phyloP scores from a whole-genome alignment of 2,329 filamentous ascomycete species.

The Paradendryphiella salina region DNA sequence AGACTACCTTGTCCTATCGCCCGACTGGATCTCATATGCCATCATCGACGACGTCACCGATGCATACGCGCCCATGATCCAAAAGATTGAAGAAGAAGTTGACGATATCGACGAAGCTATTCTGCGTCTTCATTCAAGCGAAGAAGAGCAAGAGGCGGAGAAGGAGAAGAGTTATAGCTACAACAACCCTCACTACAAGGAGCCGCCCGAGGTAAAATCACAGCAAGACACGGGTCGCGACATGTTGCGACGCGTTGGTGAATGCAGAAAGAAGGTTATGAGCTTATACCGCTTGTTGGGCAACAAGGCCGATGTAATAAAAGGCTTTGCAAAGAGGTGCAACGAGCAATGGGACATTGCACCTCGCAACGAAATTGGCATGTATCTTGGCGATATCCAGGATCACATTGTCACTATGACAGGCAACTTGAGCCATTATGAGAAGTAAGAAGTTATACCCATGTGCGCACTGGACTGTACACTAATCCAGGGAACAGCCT shows the following conservation, averaged over 20 bases:
- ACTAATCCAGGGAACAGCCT: slow-evolving; percentile 60
- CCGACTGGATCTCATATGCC: slow-evolving; percentile 98
- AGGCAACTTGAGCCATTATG: slow-evolving; percentile 90
- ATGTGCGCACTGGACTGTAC: neutral
- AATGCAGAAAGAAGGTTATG: slow-evolving; percentile 98
- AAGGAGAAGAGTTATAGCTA: slow-evolving; percentile 29
- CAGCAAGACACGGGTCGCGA: slow-evolving; percentile 61
- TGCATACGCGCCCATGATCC: slow-evolving; percentile 89
- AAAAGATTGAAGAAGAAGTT: slow-evolving; percentile 91
- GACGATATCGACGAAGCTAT: slow-evolving; percentile 89
- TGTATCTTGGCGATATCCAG: slow-evolving; percentile 97
- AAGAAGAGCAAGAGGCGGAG: slow-evolving; percentile 37
- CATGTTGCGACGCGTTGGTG: slow-evolving; percentile 90
- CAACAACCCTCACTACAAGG: slow-evolving; percentile 43
- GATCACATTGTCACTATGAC: slow-evolving; percentile 99
- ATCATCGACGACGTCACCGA: slow-evolving; percentile 99
- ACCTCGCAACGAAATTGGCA: slow-evolving; percentile 90
- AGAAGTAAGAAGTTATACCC: slow-evolving; percentile 70
- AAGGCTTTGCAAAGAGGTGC: slow-evolving; percentile 96
- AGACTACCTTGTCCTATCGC: slow-evolving; percentile 88
- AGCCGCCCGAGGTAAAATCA: slow-evolving; percentile 48
- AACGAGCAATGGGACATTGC: slow-evolving; percentile 98
- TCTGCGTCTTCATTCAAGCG: slow-evolving; percentile 72
- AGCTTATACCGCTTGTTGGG: slow-evolving; percentile 87
- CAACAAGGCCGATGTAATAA: slow-evolving; percentile 98